Conservation (phyloP, 2,329 filamentous ascomycete genomes). For the Phialophora chinensis region DNA sequence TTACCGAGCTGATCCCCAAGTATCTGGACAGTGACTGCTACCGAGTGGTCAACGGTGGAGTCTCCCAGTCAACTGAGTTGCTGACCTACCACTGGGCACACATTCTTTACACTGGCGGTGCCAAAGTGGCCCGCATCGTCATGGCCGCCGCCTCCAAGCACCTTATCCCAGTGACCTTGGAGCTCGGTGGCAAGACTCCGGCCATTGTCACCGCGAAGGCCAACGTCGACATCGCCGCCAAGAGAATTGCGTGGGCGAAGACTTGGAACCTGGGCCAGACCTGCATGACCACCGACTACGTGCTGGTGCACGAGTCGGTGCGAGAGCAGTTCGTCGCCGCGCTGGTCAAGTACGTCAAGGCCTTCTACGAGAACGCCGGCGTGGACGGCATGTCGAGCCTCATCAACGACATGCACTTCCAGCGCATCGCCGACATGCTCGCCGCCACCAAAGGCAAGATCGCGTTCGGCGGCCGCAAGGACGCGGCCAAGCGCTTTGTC, state of each 20-base stretch:
- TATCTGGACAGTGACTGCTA: constrained; percentile 53
- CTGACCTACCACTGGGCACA: constrained; percentile 51
- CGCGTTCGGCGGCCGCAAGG: constrained; percentile 44
- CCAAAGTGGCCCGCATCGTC: constrained; percentile 48
- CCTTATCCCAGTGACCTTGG: constrained; percentile 52
- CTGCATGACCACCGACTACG: constrained; percentile 51
- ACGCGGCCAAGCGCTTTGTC: constrained; percentile 44
- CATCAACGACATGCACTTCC: constrained; percentile 52
- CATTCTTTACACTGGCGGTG: constrained; percentile 56
- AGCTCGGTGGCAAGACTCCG: constrained; percentile 55
- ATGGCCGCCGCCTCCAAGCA: constrained; percentile 51
- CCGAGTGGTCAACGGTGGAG: constrained; percentile 46
- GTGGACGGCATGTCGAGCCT: constrained; percentile 45
- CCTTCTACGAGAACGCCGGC: constrained; percentile 39
- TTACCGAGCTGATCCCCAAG: constrained; percentile 48
- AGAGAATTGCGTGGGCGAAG: constrained; percentile 52
- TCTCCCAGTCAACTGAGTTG: constrained; percentile 47
- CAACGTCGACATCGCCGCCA: constrained; percentile 48
- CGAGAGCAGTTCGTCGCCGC: constrained; percentile 47
- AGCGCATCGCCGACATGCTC: constrained; percentile 49
- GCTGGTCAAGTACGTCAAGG: constrained; percentile 45
- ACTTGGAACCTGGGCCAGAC: constrained; percentile 53
- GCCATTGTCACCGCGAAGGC: constrained; percentile 52
- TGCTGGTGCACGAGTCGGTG: constrained; percentile 51
- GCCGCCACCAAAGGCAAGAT: constrained; percentile 47